These are phyloP conservation scores for Bipolaris gigantea DNA, from an alignment of 2,329 filamentous ascomycete genomes.

Conservation along the genomic window DNA sequence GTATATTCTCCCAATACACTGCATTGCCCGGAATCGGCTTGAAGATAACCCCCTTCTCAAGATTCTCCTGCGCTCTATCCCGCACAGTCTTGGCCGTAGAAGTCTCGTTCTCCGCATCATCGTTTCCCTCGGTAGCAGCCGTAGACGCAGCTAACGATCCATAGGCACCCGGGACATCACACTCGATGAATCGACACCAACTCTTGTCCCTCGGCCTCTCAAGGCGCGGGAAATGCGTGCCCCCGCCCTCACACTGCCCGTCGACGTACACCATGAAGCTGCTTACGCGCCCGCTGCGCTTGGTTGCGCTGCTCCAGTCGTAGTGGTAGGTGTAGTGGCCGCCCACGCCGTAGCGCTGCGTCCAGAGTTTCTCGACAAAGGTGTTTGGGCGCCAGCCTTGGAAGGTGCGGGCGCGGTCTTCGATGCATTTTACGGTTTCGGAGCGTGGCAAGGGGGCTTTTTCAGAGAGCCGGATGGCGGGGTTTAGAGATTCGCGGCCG, in stretches of 20 bases:
- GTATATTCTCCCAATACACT: slow-evolving; percentile 65
- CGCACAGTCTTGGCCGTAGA: not conserved
- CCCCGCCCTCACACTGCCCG: slow-evolving; percentile 57
- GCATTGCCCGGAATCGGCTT: slow-evolving; percentile 61
- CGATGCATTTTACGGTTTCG: slow-evolving; percentile 60
- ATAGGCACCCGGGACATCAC: slow-evolving; percentile 32
- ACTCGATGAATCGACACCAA: slow-evolving; percentile 64
- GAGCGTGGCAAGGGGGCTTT: slow-evolving; percentile 46
- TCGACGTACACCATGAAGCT: slow-evolving; percentile 65
- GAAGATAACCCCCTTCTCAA: slow-evolving; percentile 57
- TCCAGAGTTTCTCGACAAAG: slow-evolving; percentile 63
- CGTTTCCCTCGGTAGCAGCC: not conserved
- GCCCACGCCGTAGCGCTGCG: slow-evolving; percentile 59
- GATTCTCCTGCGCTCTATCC: slow-evolving; percentile 6
- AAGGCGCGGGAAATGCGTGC: slow-evolving; percentile 62
- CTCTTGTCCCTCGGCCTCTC: slow-evolving; percentile 46
- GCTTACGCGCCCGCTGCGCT: slow-evolving; percentile 51
- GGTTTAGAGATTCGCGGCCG: slow-evolving; percentile 52
- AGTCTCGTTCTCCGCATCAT: slow-evolving; percentile 21
- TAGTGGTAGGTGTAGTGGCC: slow-evolving; percentile 64
- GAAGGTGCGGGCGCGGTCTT: slow-evolving; percentile 59
- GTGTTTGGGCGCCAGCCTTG: slow-evolving; percentile 63
- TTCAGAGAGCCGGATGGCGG: slow-evolving; percentile 57
- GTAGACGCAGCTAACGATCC: not conserved
- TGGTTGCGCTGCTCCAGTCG: slow-evolving; percentile 51